These are phyloP conservation scores for Boletus subparvulus DNA, from an alignment of 768 basidiomycete genomes.

Conservation along the genomic window DNA sequence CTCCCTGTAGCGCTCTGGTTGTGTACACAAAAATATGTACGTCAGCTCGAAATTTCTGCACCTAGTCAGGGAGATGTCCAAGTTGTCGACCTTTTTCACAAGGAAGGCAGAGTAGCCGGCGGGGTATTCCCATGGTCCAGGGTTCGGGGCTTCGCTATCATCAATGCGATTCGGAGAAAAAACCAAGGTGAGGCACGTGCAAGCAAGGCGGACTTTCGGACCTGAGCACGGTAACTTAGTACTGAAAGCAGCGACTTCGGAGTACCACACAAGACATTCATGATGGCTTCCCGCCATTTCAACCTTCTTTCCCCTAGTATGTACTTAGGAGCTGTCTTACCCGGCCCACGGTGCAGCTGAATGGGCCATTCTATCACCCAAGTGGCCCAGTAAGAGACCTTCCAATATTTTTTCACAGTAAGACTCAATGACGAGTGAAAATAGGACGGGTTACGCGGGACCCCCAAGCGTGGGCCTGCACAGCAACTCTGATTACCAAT, in stretches of 20 bases:
- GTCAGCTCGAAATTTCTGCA: too few species aligned
- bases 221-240: too few species aligned
- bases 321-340: conserved; percentile 9
- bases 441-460: background rate
- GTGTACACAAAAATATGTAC: too few species aligned
- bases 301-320: background rate
- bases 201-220: too few species aligned
- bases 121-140: too few species aligned
- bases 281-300: background rate
- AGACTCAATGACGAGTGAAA: background rate
- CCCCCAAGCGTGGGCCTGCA: background rate
- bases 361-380: conserved; percentile 1
- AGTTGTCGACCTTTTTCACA: too few species aligned
- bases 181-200: too few species aligned
- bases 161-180: too few species aligned
- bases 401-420: background rate
- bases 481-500: conserved; percentile 5
- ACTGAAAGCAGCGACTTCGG: background rate
- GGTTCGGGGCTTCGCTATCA: too few species aligned
- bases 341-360: background rate
- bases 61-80: too few species aligned
- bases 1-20: too few species aligned
- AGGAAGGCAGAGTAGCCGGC: too few species aligned
- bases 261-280: background rate
- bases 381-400: conserved; percentile 10